Percentiles rank a stretch among this genome's conserved stretches.
Evolutionary conservation across 257 asterid genomes (phyloP).

Genomic region (Solanum appendiculatum): DNA sequence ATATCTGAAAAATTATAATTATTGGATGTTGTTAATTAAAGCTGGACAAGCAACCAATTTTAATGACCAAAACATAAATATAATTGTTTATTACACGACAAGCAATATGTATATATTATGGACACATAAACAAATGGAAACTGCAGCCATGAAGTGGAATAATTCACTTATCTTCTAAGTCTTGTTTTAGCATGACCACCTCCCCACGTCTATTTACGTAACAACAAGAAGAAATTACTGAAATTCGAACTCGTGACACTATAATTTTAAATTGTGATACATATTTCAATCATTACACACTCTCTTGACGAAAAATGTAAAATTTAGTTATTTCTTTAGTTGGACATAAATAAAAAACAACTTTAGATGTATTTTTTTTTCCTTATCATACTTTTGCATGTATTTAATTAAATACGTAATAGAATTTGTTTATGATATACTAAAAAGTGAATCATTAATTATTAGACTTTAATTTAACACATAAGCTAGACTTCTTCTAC

Average conservation of each 20-base stretch:
- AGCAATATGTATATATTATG: neutral
- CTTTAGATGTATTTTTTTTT: neutral
- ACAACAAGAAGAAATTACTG: neutral
- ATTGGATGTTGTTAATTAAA: neutral
- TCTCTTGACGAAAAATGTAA: neutral
- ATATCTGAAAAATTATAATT: neutral
- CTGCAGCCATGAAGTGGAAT: neutral
- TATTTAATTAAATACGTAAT: neutral
- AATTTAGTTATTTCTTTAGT: neutral
- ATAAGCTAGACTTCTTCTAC: slow-evolving; percentile 11
- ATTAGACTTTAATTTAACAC: slow-evolving; percentile 41
- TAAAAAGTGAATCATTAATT: slow-evolving; percentile 3
- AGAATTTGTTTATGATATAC: neutral
- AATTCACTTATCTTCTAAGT: neutral
- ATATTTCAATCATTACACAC: neutral
- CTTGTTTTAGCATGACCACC: neutral
- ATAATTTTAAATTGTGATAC: neutral
- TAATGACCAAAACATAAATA: slow-evolving; percentile 9
- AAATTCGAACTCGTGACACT: neutral
- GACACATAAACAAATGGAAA: neutral
- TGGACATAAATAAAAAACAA: neutral
- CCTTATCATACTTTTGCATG: neutral
- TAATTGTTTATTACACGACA: slow-evolving; percentile 3
- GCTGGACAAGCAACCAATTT: neutral
- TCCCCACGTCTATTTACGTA: neutral